phyloP scores from a whole-genome alignment of 2,329 filamentous ascomycete genomes.

The Ascochyta koolunga region DNA sequence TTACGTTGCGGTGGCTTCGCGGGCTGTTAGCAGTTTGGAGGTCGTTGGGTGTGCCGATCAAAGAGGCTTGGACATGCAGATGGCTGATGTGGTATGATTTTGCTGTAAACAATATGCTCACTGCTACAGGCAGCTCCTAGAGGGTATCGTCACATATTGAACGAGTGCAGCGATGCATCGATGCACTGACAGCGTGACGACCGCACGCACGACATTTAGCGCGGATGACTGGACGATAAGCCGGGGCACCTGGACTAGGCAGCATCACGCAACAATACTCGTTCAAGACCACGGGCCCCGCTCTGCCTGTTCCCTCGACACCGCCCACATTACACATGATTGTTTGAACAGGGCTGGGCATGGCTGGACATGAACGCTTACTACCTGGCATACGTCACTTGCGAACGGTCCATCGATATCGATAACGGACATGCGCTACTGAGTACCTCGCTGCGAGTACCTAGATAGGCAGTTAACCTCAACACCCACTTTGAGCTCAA shows the following conservation, averaged over 20 bases:
- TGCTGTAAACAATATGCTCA: conserved; percentile 17
- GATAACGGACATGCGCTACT: conserved; percentile 19
- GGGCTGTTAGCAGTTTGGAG: conserved; percentile 14
- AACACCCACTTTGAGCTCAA: neutral
- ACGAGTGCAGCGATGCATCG: conserved; percentile 34
- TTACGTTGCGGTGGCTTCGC: conserved; percentile 8
- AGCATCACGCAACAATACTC: conserved; percentile 21
- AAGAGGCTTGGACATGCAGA: conserved; percentile 16
- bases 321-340: neutral
- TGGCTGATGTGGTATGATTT: neutral
- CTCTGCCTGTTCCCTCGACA: conserved; percentile 1
- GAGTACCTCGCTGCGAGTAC: too few relatives aligned
- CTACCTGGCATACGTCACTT: conserved; percentile 19
- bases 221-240: conserved; percentile 16
- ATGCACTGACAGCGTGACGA: conserved; percentile 34
- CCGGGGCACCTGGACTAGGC: conserved; percentile 10
- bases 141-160: conserved; percentile 41
- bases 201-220: conserved; percentile 26
- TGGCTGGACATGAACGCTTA: neutral
- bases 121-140: conserved; percentile 41
- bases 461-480: neutral
- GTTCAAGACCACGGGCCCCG: conserved; percentile 7
- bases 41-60: conserved; percentile 21
- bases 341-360: conserved; percentile 3
- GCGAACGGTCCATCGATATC: conserved; percentile 14